Evolutionary conservation across 805 yeast genomes (phyloP).

Genomic region (Kodamaea kaohsiungensis): DNA sequence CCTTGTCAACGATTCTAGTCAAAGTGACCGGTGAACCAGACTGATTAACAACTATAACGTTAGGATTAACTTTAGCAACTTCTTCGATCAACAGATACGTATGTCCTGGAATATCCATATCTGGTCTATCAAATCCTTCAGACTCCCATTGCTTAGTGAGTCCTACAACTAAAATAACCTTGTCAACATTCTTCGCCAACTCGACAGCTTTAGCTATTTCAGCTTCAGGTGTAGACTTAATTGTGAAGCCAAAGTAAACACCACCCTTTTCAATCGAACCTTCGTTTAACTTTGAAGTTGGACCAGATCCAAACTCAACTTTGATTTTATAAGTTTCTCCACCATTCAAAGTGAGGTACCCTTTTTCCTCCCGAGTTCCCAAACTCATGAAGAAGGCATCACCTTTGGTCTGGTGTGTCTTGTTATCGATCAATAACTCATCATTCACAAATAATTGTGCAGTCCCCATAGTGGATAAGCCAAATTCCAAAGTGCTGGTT

Average conservation of each 20-base stretch:
- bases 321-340: slow-evolving; percentile 48
- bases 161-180: slow-evolving; percentile 54
- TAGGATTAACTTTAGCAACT: slow-evolving; percentile 48
- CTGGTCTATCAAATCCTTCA: slow-evolving; percentile 57
- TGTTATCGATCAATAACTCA: slow-evolving; percentile 55
- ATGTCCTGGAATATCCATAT: slow-evolving; percentile 52
- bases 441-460: slow-evolving; percentile 56
- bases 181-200: slow-evolving; percentile 51
- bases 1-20: slow-evolving; percentile 46
- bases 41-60: slow-evolving; percentile 55
- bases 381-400: slow-evolving; percentile 49
- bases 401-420: slow-evolving; percentile 51
- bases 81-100: slow-evolving; percentile 47
- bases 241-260: slow-evolving; percentile 26
- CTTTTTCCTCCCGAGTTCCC: slow-evolving; percentile 55
- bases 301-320: slow-evolving; percentile 54
- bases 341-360: slow-evolving; percentile 36
- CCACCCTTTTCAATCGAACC: slow-evolving; percentile 23
- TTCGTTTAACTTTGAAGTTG: slow-evolving; percentile 31
- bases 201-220: slow-evolving; percentile 43
- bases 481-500: slow-evolving; percentile 52
- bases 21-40: slow-evolving; percentile 60
- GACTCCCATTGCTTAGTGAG: slow-evolving; percentile 57
- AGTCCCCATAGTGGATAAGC: slow-evolving; percentile 54
- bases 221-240: slow-evolving; percentile 20